These are phyloP conservation scores for Aspergillus olivimuriae DNA, from an alignment of 495 filamentous ascomycete species.

Conservation along the genomic window DNA sequence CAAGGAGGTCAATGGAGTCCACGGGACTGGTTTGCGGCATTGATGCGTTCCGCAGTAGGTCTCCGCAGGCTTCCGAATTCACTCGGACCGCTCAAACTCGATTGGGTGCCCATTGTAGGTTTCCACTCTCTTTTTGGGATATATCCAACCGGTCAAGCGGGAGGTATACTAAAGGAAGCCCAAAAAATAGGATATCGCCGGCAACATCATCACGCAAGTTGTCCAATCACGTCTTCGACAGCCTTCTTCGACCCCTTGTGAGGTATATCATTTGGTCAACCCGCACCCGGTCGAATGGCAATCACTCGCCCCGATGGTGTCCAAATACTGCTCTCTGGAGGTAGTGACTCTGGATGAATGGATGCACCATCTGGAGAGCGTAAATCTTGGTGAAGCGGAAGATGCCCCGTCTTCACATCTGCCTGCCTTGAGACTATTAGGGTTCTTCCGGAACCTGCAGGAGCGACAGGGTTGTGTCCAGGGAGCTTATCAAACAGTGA, in stretches of 20 bases:
- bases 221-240: too few relatives aligned
- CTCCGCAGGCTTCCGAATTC: background rate
- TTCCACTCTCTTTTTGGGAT: too few relatives aligned
- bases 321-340: background rate
- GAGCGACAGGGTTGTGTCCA: background rate
- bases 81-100: background rate
- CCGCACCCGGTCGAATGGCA: background rate
- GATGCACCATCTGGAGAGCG: background rate
- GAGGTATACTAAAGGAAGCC: too few relatives aligned
- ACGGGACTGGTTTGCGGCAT: constrained; percentile 31
- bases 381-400: background rate
- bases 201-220: too few relatives aligned
- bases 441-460: background rate
- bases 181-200: too few relatives aligned
- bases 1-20: constrained; percentile 25
- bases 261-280: background rate
- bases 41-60: too few relatives aligned
- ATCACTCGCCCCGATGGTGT: background rate
- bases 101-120: background rate
- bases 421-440: background rate
- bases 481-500: background rate
- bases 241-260: too few relatives aligned
- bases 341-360: background rate
- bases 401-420: too few relatives aligned
- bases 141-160: too few relatives aligned